Evolutionary conservation across 176 grass and related monocot genomes (phyloP).

Genomic region (Oryza longistaminata): DNA sequence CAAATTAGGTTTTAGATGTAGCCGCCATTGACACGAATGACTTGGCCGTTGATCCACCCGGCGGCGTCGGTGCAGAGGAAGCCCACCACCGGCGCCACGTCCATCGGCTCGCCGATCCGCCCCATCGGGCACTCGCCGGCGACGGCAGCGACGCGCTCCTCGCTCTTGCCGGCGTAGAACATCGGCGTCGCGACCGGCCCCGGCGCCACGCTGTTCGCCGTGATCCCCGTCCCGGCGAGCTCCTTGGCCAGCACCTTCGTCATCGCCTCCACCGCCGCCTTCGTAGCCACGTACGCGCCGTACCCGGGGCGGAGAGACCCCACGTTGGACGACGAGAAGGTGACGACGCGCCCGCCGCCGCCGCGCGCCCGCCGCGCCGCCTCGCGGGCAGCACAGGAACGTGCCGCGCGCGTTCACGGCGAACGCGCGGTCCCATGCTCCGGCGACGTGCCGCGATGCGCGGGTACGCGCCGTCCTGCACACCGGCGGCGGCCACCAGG

Average conservation of each 20-base stretch:
- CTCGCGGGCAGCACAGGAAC: conserved; percentile 58
- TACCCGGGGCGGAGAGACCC: conserved; percentile 48
- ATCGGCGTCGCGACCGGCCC: conserved; percentile 49
- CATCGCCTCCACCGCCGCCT: conserved; percentile 63
- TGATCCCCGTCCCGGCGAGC: conserved; percentile 53
- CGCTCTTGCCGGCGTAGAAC: conserved; percentile 59
- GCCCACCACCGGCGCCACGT: conserved; percentile 64
- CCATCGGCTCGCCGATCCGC: conserved; percentile 50
- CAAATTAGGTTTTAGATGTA: conserved; percentile 30
- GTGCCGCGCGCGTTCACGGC: conserved; percentile 46
- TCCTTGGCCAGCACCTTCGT: conserved; percentile 65
- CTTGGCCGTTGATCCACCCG: conserved; percentile 63
- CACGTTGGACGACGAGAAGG: conserved; percentile 51
- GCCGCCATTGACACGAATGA: conserved; percentile 64
- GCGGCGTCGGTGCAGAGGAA: conserved; percentile 50
- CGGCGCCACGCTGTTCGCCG: conserved; percentile 65
- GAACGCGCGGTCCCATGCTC: conserved; percentile 51
- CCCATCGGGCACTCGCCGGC: conserved; percentile 38
- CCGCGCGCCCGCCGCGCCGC: conserved; percentile 35
- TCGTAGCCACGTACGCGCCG: conserved; percentile 55
- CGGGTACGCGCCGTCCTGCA: conserved; percentile 43
- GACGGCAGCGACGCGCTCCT: conserved; percentile 40
- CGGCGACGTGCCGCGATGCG: conserved; percentile 31
- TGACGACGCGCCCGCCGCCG: conserved; percentile 47
- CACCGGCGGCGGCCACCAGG: conserved; percentile 45